Evolutionary conservation across 768 basidiomycete species (phyloP), one percentile per base, ranked within the genome.

Genomic region (Psilocybe cyanescens): DNA sequence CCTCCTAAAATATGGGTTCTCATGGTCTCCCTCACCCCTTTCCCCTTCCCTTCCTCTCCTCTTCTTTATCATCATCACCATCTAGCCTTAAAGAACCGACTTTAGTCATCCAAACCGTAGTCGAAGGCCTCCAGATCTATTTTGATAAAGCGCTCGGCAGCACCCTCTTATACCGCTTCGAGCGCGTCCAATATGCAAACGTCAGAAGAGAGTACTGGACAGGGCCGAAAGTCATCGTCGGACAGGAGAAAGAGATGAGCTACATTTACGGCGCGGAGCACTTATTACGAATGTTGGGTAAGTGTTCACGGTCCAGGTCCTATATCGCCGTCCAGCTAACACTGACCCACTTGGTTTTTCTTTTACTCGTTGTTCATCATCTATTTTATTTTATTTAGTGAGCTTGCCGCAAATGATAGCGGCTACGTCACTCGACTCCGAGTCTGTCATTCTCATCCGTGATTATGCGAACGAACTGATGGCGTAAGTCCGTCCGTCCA

Each of bases 251-350:
- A 72, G 89, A 93, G 68, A 93, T 97, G 90, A 94, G 92, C 71
- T 78, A 85, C 55, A 82, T 98, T 6, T 99, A 99, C 68, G 97
- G 97, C 1, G 95, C 93, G 5, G 97, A 99, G 70, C 97, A 99
- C 75, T 72, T 99, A 3, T 72, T 98, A 62, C 80, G 97, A 55
- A 90, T 99, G 86, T 79, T 99, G 57, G 97, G 97, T 97, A 63
- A 24, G 24, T 59, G 86, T 81, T 52, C 30, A n/a, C 14, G 41
- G 0, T 44, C n/a, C 1, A 14, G 4, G 4, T 44, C 14, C 14
- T 44, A n/a, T 12, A n/a, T 44, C 41, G 11, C 14, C 41, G 0
- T 44, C 41, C 14, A 24, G 0, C 24, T 44, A 5, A 1, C 33
- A 0, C 11, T 11, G 33, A 7, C 33, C 33, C 6, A 11, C 6